Percentiles rank a stretch among this genome's conserved stretches.
These are phyloP conservation scores for Naumovozyma castellii DNA, from an alignment of 805 yeast species.

Conservation along the genomic window DNA sequence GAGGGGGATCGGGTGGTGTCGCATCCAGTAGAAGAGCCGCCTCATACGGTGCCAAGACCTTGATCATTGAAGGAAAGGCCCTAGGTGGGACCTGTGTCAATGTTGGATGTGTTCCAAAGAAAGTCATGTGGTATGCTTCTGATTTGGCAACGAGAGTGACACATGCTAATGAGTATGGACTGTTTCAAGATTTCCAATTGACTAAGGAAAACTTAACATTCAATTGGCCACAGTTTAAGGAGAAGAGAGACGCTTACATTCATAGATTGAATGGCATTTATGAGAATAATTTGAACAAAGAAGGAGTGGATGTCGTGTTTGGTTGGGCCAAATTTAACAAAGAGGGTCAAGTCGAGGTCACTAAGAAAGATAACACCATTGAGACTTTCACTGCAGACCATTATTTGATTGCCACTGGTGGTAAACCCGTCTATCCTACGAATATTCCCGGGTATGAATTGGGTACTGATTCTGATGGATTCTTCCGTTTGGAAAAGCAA, in stretches of 20 bases:
- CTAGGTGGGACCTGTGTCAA: constrained; percentile 98
- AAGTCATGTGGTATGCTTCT: constrained; percentile 97
- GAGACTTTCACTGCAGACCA: constrained; percentile 68
- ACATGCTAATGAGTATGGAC: constrained; percentile 78
- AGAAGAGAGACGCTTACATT: constrained; percentile 87
- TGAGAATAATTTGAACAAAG: constrained; percentile 75
- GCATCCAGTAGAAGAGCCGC: constrained; percentile 98
- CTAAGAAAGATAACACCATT: constrained; percentile 49
- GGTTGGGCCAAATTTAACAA: constrained; percentile 78
- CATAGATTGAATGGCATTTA: constrained; percentile 85
- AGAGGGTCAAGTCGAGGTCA: constrained; percentile 71
- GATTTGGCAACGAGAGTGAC: constrained; percentile 70
- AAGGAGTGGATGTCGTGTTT: constrained; percentile 76
- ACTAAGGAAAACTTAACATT: constrained; percentile 50
- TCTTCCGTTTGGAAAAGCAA: constrained; percentile 69
- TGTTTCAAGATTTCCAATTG: constrained; percentile 46
- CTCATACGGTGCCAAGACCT: constrained; percentile 78
- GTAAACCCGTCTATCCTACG: constrained; percentile 62
- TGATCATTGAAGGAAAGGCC: constrained; percentile 68
- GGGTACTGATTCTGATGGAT: constrained; percentile 86
- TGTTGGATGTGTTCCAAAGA: constrained; percentile 98
- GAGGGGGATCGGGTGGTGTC: constrained; percentile 99
- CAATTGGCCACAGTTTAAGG: constrained; percentile 75
- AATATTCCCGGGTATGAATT: constrained; percentile 69
- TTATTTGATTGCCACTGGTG: constrained; percentile 88